A percentile compares a stretch with the other conserved stretches of the same genome.
Conservation (phyloP, 805 yeast species). For the Yarrowia alimentaria region DNA sequence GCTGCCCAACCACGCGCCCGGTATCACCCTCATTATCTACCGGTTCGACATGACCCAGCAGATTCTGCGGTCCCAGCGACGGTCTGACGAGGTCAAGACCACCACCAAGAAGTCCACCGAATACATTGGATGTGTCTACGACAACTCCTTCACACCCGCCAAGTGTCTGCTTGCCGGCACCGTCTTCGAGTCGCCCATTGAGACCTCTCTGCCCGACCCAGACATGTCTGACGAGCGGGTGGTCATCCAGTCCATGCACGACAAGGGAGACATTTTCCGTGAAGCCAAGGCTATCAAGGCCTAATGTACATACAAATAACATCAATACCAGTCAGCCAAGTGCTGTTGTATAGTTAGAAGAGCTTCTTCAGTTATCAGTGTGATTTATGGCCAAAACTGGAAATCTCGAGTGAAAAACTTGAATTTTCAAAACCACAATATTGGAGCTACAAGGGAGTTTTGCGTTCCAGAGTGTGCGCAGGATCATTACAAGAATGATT, state of each 20-base stretch:
- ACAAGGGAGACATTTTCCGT: slow-evolving; percentile 42
- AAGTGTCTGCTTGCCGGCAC: slow-evolving; percentile 62
- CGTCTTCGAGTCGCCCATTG: slow-evolving; percentile 54
- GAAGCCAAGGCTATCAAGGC: slow-evolving; percentile 30
- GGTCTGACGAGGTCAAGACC: slow-evolving; percentile 47
- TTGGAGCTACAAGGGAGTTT: too few species aligned
- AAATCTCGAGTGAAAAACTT: too few species aligned
- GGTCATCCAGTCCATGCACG: slow-evolving; percentile 40
- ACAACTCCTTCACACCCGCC: slow-evolving; percentile 53
- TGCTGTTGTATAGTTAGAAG: too few species aligned
- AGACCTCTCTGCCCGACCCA: slow-evolving; percentile 39
- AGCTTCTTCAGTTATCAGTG: too few species aligned
- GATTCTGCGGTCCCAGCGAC: slow-evolving; percentile 49
- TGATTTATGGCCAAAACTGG: too few species aligned
- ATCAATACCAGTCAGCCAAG: too few species aligned
- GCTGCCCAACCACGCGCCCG: slow-evolving; percentile 53
- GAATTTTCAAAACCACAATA: too few species aligned
- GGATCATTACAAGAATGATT: too few species aligned
- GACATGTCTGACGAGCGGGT: slow-evolving; percentile 32
- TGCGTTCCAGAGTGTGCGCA: too few species aligned
- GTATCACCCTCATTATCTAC: slow-evolving; percentile 60
- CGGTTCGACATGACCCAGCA: slow-evolving; percentile 62
- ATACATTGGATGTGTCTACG: slow-evolving; percentile 59
- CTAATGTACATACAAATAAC: slow-evolving; percentile 21
- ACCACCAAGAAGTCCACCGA: slow-evolving; percentile 57